Evolutionary conservation across 179 eudicot species (phyloP).

Genomic region (Silene vulgaris): DNA sequence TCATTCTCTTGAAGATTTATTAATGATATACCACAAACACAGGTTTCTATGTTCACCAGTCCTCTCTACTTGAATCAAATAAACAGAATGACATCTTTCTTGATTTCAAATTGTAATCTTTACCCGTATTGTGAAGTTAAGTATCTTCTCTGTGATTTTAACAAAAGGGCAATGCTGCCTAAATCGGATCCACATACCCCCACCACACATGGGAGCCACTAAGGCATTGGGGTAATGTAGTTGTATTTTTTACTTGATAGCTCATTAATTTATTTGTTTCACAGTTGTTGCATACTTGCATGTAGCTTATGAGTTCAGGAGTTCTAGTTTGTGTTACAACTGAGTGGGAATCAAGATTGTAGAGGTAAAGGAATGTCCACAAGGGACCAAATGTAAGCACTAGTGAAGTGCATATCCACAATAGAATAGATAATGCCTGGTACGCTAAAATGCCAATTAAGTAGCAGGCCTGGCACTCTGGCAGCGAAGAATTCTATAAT

Average conservation of each 20-base stretch:
- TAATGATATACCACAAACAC: too few species aligned
- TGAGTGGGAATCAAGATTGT: background rate
- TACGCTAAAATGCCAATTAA: background rate
- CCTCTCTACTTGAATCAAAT: constrained; percentile 4
- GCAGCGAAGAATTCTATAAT: background rate
- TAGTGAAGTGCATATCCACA: background rate
- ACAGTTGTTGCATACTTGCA: too few species aligned
- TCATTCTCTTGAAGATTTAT: too few species aligned
- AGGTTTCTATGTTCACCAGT: too few species aligned
- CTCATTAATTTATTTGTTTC: too few species aligned
- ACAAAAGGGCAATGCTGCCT: too few species aligned
- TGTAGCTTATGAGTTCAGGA: background rate
- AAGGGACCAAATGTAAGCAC: background rate
- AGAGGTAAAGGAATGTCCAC: background rate
- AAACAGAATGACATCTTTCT: background rate
- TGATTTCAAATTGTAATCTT: background rate
- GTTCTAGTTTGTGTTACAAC: background rate
- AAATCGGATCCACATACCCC: too few species aligned
- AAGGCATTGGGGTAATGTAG: too few species aligned
- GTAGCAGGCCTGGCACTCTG: too few species aligned
- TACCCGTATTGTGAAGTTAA: too few species aligned
- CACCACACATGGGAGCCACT: too few species aligned
- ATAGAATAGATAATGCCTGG: background rate
- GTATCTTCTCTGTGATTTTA: too few species aligned
- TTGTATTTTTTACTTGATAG: background rate